Percentiles rank a stretch among this genome's conserved stretches.
Conservation (phyloP, 805 yeast species). For the Hanseniaspora thailandica region DNA sequence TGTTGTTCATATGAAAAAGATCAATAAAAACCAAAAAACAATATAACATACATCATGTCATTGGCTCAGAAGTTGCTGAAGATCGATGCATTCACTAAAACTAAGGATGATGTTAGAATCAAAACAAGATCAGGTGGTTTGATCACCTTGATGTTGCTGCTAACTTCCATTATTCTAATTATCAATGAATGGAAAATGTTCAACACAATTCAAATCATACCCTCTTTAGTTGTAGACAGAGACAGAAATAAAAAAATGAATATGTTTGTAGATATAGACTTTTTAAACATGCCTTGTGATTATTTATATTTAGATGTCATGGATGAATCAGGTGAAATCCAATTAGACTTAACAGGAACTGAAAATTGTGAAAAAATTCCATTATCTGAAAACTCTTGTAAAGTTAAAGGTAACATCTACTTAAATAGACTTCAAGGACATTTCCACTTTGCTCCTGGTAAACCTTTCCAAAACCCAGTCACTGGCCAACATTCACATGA, state of each 20-base stretch:
- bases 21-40: neutral
- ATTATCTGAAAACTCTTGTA: constrained; percentile 34
- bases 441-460: constrained; percentile 93
- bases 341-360: constrained; percentile 49
- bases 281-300: constrained; percentile 81
- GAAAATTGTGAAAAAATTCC: constrained; percentile 1
- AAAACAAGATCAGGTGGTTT: constrained; percentile 84
- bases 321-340: constrained; percentile 80
- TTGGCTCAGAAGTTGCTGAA: constrained; percentile 17
- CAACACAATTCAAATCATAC: constrained; percentile 52
- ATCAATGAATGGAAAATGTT: constrained; percentile 69
- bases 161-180: constrained; percentile 51
- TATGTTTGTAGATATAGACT: constrained; percentile 68
- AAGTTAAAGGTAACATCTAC: constrained; percentile 64
- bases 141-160: constrained; percentile 60
- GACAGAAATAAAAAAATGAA: constrained; percentile 64
- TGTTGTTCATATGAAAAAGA: neutral
- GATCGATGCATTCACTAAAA: constrained; percentile 82
- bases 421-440: constrained; percentile 83
- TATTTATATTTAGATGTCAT: constrained; percentile 68
- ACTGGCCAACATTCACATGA: constrained; percentile 64
- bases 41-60: neutral
- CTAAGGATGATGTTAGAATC: constrained; percentile 85
- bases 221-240: constrained; percentile 82
- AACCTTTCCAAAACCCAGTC: constrained; percentile 41